phyloP scores from a whole-genome alignment of 75 land plant species.

The Sequoiadendron giganteum region DNA sequence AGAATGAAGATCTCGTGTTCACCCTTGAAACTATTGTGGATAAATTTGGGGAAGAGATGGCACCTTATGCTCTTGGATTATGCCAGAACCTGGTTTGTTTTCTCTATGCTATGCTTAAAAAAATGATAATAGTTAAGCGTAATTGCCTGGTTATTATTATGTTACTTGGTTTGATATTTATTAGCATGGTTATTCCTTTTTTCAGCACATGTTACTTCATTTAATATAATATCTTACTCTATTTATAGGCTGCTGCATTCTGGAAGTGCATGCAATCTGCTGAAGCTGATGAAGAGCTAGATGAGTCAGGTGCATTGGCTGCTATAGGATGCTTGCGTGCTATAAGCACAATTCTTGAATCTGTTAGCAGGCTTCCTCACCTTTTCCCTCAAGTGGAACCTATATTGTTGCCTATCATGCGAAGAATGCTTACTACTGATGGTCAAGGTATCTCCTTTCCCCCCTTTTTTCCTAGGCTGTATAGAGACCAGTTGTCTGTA shows the following conservation, averaged over 20 bases:
- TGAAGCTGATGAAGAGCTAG: constrained; percentile 94
- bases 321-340: constrained; percentile 99
- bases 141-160: background rate
- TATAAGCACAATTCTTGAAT: constrained; percentile 98
- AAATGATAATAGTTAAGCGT: background rate
- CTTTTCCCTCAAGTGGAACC: constrained; percentile 94
- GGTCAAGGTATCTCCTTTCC: constrained; percentile 77
- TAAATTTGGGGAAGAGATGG: constrained; percentile 99
- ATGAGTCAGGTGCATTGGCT: constrained; percentile 97
- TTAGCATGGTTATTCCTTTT: background rate
- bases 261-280: constrained; percentile 94
- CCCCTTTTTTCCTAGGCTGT: background rate
- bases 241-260: constrained; percentile 87
- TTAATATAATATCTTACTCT: background rate
- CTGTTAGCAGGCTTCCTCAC: constrained; percentile 89
- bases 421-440: constrained; percentile 92
- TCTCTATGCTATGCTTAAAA: background rate
- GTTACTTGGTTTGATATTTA: background rate
- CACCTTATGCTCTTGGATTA: constrained; percentile 97
- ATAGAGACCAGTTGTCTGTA: background rate
- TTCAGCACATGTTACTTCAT: background rate
- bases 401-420: constrained; percentile 91
- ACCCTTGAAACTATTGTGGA: constrained; percentile 98
- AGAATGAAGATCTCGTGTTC: constrained; percentile 98
- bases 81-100: constrained; percentile 91